Evolutionary conservation across 345 rosid species (phyloP).

Genomic region (Populus euphratica): DNA sequence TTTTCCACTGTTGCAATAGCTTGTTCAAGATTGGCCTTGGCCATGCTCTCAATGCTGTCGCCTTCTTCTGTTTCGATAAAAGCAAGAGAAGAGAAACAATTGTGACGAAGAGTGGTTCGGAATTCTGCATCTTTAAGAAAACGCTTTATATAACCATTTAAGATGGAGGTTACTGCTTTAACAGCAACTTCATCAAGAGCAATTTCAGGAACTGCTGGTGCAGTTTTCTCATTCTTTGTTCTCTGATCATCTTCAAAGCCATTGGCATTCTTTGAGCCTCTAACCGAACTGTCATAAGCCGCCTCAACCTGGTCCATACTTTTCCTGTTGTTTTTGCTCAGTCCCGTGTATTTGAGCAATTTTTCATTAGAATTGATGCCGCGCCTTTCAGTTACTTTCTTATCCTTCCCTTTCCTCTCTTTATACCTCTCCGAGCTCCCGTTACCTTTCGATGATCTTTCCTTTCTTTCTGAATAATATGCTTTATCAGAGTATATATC

Average conservation of each 20-base stretch:
- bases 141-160: conserved; percentile 39
- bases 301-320: conserved; percentile 23
- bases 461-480: conserved; percentile 19
- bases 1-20: conserved; percentile 47
- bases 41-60: conserved; percentile 32
- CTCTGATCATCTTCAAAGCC: conserved; percentile 20
- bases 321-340: conserved; percentile 17
- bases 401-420: conserved; percentile 19
- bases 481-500: conserved; percentile 34
- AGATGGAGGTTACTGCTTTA: conserved; percentile 51
- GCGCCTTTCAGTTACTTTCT: conserved; percentile 15
- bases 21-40: conserved; percentile 43
- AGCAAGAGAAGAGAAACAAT: conserved; percentile 44
- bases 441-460: conserved; percentile 14
- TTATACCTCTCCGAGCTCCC: conserved; percentile 5
- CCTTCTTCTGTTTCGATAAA: conserved; percentile 21
- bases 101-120: conserved; percentile 30
- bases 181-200: conserved; percentile 66
- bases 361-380: conserved; percentile 18
- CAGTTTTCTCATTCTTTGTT: conserved; percentile 15
- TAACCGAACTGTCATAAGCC: conserved; percentile 20
- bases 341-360: conserved; percentile 12
- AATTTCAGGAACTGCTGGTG: conserved; percentile 28
- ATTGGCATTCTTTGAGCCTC: conserved; percentile 28
- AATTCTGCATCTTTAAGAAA: conserved; percentile 44